phyloP scores from a whole-genome alignment of 352 stramenopile genomes.

The Pythium pyrilobum region DNA sequence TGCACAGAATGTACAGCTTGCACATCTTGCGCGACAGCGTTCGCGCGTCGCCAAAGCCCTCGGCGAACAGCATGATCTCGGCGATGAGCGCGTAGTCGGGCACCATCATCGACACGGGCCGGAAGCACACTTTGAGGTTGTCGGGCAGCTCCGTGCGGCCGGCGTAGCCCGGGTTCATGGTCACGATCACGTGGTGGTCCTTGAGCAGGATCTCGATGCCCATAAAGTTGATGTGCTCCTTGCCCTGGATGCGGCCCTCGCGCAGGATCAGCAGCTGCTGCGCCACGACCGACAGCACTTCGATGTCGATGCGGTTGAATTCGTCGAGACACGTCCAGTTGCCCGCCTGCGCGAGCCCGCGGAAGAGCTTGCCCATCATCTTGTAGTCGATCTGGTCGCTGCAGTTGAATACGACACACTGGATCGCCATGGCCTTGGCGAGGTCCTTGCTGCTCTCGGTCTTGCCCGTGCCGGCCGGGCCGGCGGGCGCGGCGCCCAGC shows the following conservation, averaged over 20 bases:
- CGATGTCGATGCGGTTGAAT: conserved; percentile 94
- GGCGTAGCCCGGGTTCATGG: conserved; percentile 94
- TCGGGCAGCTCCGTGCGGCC: conserved; percentile 90
- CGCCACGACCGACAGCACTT: conserved; percentile 93
- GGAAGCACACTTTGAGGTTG: conserved; percentile 92
- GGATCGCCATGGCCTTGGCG: conserved; percentile 91
- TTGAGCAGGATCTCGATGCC: conserved; percentile 94
- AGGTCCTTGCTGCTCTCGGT: conserved; percentile 96
- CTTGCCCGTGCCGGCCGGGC: conserved; percentile 94
- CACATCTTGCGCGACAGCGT: conserved; percentile 90
- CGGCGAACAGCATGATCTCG: conserved; percentile 92
- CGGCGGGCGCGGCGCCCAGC: conserved; percentile 89
- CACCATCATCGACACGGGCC: conserved; percentile 92
- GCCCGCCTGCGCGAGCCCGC: conserved; percentile 86
- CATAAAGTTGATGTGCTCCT: conserved; percentile 94
- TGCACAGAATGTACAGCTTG: conserved; percentile 88
- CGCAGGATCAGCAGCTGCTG: conserved; percentile 84
- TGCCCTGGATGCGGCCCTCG: conserved; percentile 74
- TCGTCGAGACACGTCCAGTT: conserved; percentile 91
- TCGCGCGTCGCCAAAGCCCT: conserved; percentile 88
- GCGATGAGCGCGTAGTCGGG: conserved; percentile 90
- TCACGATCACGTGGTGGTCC: conserved; percentile 95
- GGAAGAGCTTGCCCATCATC: conserved; percentile 96
- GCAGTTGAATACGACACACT: conserved; percentile 96
- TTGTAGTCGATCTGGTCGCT: conserved; percentile 96